Percentiles rank a stretch among this genome's conserved stretches.
These are phyloP conservation scores for Westerdykella ornata DNA, from an alignment of 2,329 filamentous ascomycete genomes.

Conservation along the genomic window DNA sequence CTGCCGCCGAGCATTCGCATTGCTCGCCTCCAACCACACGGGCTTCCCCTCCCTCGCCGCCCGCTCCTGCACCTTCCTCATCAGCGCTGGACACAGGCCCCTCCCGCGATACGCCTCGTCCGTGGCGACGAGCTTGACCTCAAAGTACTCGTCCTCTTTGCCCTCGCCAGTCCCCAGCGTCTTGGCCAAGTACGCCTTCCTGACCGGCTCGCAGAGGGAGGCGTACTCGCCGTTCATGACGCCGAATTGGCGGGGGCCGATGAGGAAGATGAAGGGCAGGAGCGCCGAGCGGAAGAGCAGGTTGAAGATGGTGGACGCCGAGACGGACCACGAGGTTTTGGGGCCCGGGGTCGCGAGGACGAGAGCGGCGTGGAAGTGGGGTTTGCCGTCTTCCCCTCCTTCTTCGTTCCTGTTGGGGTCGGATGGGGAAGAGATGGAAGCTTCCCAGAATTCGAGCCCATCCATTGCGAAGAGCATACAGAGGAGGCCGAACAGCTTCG, in stretches of 20 bases:
- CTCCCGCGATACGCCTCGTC: conserved; percentile 3
- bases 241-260: too few relatives aligned
- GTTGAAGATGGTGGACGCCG: not conserved
- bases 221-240: too few relatives aligned
- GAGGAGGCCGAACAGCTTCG: not conserved
- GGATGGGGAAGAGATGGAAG: not conserved
- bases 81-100: conserved; percentile 2
- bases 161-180: not conserved
- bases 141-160: conserved; percentile 1
- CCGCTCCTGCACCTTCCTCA: conserved; percentile 1
- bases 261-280: too few relatives aligned
- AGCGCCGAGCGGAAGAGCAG: not conserved
- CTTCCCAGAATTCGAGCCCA: too few relatives aligned
- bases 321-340: not conserved
- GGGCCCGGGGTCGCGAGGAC: conserved; percentile 3
- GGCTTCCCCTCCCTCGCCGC: conserved; percentile 5
- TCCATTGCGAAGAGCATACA: too few relatives aligned
- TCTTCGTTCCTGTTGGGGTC: conserved; percentile 1
- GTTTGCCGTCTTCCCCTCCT: not conserved
- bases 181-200: not conserved
- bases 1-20: not conserved
- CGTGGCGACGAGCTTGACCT: conserved; percentile 5
- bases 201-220: not conserved
- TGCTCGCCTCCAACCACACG: conserved; percentile 11
- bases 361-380: conserved; percentile 1